Conservation (phyloP, 139 green algal genomes). For the Mesotaenium endlicherianum region DNA sequence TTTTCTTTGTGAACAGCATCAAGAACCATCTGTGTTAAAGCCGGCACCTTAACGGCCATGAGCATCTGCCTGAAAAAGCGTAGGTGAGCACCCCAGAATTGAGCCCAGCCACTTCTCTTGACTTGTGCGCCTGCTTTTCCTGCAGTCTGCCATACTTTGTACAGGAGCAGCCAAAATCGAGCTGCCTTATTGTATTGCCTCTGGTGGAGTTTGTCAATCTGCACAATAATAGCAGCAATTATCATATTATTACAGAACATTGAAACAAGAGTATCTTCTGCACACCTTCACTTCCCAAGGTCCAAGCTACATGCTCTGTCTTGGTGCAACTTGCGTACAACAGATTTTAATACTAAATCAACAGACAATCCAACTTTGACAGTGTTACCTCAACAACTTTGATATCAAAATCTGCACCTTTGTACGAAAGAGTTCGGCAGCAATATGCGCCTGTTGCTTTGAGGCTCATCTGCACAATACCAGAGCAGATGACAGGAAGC, state of each 20-base stretch:
- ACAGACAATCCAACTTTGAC: neutral
- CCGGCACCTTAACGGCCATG: slow-evolving; percentile 70
- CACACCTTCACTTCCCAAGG: neutral
- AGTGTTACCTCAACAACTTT: neutral
- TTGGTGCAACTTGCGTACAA: neutral
- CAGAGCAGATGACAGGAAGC: neutral
- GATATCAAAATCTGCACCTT: slow-evolving; percentile 70
- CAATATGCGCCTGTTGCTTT: slow-evolving; percentile 65
- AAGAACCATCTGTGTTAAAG: slow-evolving; percentile 58
- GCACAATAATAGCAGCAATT: no score
- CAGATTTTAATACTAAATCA: neutral
- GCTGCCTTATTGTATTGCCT: neutral
- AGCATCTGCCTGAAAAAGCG: slow-evolving; percentile 77
- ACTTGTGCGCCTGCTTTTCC: neutral
- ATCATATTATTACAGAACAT: no score
- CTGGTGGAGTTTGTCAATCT: no score
- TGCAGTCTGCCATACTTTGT: neutral
- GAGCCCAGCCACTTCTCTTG: neutral
- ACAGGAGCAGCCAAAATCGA: neutral
- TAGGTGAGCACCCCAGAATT: slow-evolving; percentile 65
- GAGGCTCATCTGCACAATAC: neutral
- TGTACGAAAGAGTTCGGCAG: slow-evolving; percentile 69
- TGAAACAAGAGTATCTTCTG: neutral
- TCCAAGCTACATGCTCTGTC: neutral
- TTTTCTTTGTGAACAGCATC: slow-evolving; percentile 60